Base-by-base conservation (phyloP, 2,329 filamentous ascomycete species). In the Hypoxylon sp. region DNA sequence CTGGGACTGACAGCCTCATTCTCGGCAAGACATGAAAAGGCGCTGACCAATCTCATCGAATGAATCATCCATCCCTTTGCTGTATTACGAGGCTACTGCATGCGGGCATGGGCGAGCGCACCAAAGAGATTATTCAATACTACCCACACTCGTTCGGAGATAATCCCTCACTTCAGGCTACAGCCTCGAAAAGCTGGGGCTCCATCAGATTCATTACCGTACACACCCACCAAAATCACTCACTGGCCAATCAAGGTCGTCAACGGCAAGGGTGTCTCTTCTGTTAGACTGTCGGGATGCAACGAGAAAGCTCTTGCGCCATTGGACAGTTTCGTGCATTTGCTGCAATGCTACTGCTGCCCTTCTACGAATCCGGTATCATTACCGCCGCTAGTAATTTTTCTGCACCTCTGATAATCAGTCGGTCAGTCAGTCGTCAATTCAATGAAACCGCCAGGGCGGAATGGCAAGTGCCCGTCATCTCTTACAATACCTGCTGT, bases 1-100 rank as follows among this genome's bases (percentile, higher is more conserved):
- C 72, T 72, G 70, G 67, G 67, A 66, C 68, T 63, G 74, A 74
- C 77, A 79, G 77, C 77, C 77, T 79, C 77, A 79, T 78, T 77
- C 72, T 78, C 70, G 64, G 65, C 70, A 72, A 71, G 74, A 75
- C 74, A 74, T 70, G 65, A 74, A 33, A 62, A 68, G 68, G 46
- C 74, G 72, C 74, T 73, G 63, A 51, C 72, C 72, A 71, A 74
- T 73, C 71, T 70, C 65, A 70, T 75, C 68, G 70, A 72, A 71
- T 62, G 55, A 65, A 70, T 72, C 71, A 65, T 73, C 70, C 71
- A 74, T 74, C 69, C 73, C 70, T 74, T 76, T 71, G 37, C 69
- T 58, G 69, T 71, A 71, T 71, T 74, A 76, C 75, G 75, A 80
- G 76, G 77, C 78, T 79, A 75, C 71, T 77, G 76, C 76, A 78